A percentile compares a stretch with the other conserved stretches of the same genome.
phyloP scores from a whole-genome alignment of 2,329 filamentous ascomycete genomes.

The Pestalotiopsis sp. region DNA sequence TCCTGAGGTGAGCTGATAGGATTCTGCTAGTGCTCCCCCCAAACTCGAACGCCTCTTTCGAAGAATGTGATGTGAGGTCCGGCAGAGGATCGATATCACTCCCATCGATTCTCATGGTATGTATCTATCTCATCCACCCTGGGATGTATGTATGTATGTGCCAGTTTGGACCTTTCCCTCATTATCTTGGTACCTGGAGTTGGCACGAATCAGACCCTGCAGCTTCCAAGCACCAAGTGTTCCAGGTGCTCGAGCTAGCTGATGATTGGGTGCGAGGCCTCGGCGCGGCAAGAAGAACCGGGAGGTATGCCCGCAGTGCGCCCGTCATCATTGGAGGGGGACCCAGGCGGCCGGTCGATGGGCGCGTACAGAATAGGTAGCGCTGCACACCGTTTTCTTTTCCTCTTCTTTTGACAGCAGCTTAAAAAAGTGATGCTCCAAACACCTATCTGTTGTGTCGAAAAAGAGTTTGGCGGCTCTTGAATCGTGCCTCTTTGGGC shows the following conservation, averaged over 20 bases:
- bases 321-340: constrained; percentile 27
- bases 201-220: constrained; percentile 38
- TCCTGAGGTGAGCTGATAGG: not conserved
- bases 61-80: not conserved
- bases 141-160: not conserved
- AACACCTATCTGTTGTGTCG: not conserved
- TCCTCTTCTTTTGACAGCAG: constrained; percentile 6
- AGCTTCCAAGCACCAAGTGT: constrained; percentile 44
- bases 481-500: not conserved
- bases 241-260: constrained; percentile 34
- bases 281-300: constrained; percentile 23
- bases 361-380: constrained; percentile 39
- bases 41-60: not conserved
- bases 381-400: not conserved
- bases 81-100: not conserved
- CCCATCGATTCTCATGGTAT: not conserved
- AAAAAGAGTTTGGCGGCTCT: not conserved
- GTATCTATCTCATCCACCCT: not conserved
- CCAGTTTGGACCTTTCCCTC: not conserved
- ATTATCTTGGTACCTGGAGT: constrained; percentile 31
- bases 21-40: not conserved
- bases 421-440: not conserved
- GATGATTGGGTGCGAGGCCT: constrained; percentile 40
- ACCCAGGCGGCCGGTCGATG: constrained; percentile 30
- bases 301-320: not conserved